These are phyloP conservation scores for Phyllosticta paracitricarpa DNA, from an alignment of 2,329 filamentous ascomycete species.

Conservation along the genomic window DNA sequence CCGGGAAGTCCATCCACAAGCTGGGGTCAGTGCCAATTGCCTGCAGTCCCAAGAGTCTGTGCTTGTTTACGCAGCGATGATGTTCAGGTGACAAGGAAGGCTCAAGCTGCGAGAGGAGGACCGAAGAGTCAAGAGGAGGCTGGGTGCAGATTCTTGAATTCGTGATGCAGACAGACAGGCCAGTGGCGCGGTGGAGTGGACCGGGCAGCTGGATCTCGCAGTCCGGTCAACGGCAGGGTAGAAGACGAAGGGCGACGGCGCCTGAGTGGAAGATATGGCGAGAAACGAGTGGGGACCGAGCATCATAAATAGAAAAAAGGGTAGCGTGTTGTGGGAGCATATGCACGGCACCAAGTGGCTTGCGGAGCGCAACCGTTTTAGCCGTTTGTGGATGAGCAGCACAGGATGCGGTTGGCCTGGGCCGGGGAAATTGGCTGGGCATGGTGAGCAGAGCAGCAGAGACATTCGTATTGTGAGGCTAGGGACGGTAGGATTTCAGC, in stretches of 20 bases:
- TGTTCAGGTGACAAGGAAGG: not conserved
- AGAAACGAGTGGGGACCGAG: constrained; percentile 5
- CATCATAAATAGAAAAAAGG: constrained; percentile 9
- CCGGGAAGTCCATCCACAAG: constrained; percentile 3
- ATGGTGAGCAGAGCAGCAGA: not conserved
- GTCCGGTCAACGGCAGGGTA: not conserved
- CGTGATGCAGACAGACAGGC: constrained; percentile 3
- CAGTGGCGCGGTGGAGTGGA: not conserved
- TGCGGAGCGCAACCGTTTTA: constrained; percentile 2
- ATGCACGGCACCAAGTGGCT: constrained; percentile 6
- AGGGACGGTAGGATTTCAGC: not conserved
- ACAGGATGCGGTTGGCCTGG: not conserved
- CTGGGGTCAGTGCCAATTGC: not conserved
- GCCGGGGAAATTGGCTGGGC: not conserved
- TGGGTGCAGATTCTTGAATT: constrained; percentile 9
- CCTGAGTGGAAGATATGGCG: not conserved
- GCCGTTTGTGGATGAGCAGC: not conserved
- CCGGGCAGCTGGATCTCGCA: constrained; percentile 2
- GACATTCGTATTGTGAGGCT: not conserved
- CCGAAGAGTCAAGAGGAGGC: not conserved
- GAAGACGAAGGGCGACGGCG: constrained; percentile 1
- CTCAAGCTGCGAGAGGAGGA: constrained; percentile 2
- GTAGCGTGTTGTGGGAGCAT: constrained; percentile 3
- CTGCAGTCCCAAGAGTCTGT: constrained; percentile 2
- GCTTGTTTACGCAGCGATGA: constrained; percentile 1